Base-by-base conservation (phyloP, 192 early-diverging fungal genomes). In the Allomyces javanicus region DNA sequence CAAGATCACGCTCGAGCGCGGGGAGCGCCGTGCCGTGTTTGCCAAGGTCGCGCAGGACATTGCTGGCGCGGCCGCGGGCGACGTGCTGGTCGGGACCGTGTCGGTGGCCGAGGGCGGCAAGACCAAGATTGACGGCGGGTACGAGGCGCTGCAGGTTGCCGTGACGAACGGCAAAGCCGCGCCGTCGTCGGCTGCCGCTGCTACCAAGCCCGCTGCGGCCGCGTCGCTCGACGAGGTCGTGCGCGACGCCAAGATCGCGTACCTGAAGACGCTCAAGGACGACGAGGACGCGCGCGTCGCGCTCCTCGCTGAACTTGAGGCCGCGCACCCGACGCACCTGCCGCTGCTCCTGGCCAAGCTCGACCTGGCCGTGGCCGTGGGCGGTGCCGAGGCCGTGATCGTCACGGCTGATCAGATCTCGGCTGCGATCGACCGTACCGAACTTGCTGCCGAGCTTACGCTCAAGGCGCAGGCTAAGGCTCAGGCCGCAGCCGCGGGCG, bases 201-300 rank as follows among this genome's bases (percentile, higher is more conserved):
- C 72, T 44, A 67, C 67, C 24, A 79, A 82, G 64, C 27, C 64
- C 11, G 84, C 76, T 19, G 45, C 76, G 3, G 63, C 65, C 33
- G 70, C 76, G 33, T 76, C 79, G 23, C 67, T 89, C 64, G 73
- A 78, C 45, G 91, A 93, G 66, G 83, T 82, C 17, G 72, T 92
- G 43, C 78, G 90, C 24, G 88, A 91, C 71, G 69, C 89, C 24
- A 84, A 90, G 69, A 80, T 98, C 40, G 73, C 83, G 4, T 83
- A 83, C 75, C 67, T 96, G 62, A 90, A 89, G 74, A 95, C 94
- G 78, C 69, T 86, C 33, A 81, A 75, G 72, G 73, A 75, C 12
- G 76, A 78, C 1, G 83, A 81, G 50, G 68, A 23, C 4, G 79
- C 79, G 19, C 83, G 87, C 43, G 72, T 75, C 55, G 72, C 74